Conservation (phyloP, 2,329 filamentous ascomycete genomes). For the Stagonosporopsis chrysanthemi region DNA sequence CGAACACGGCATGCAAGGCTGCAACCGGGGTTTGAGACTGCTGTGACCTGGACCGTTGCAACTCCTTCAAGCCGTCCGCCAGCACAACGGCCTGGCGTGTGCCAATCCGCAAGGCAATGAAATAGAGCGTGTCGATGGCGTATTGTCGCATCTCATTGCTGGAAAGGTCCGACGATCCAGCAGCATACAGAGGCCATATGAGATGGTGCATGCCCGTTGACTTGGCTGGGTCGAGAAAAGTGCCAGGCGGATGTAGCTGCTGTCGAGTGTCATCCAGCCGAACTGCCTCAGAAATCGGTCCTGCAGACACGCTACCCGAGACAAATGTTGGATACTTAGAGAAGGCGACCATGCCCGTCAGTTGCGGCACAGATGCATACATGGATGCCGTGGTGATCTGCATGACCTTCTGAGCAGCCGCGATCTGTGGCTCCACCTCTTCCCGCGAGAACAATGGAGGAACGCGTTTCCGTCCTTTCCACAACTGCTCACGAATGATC, state of each 20-base stretch:
- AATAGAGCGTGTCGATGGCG: conserved; percentile 33
- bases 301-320: background rate
- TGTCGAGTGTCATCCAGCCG: conserved; percentile 7
- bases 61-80: conserved; percentile 9
- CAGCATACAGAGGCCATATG: conserved; percentile 38
- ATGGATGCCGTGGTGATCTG: conserved; percentile 21
- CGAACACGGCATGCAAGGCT: background rate
- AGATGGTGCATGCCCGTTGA: conserved; percentile 37
- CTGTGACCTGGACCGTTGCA: background rate
- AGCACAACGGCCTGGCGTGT: conserved; percentile 32
- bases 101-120: conserved; percentile 34
- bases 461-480: conserved; percentile 17
- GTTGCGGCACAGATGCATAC: conserved; percentile 38
- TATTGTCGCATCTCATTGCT: conserved; percentile 29
- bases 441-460: conserved; percentile 25
- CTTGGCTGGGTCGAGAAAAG: conserved; percentile 28
- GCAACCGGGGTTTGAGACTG: background rate
- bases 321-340: conserved; percentile 14
- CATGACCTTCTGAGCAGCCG: conserved; percentile 25
- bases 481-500: conserved; percentile 31
- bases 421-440: conserved; percentile 18
- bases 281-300: background rate
- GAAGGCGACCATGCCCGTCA: conserved; percentile 40
- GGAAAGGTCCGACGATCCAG: conserved; percentile 24
- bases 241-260: conserved; percentile 31